phyloP scores from a whole-genome alignment of 1,284 basidiomycete genomes.

The Volvariella volvacea region DNA sequence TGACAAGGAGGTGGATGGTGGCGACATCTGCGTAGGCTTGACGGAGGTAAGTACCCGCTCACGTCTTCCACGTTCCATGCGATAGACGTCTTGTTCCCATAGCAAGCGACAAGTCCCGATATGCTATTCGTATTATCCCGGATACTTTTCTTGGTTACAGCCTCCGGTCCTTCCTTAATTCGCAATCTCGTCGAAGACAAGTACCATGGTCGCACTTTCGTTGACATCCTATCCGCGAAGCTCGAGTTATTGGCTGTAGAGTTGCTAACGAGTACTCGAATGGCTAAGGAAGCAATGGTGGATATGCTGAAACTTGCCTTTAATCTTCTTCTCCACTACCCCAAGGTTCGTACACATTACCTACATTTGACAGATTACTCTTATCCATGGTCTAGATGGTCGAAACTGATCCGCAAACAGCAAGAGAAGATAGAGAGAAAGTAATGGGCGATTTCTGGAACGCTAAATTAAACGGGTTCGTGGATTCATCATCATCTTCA shows the following conservation, averaged over 20 bases:
- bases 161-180: conserved; percentile 44
- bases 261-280: conserved; percentile 43
- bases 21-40: conserved; percentile 45
- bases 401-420: conserved; percentile 38
- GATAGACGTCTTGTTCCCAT: conserved; percentile 1
- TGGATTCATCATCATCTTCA: conserved; percentile 5
- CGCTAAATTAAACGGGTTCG: conserved; percentile 60
- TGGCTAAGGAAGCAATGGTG: conserved; percentile 63
- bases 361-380: conserved; percentile 2
- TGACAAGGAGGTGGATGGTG: conserved; percentile 53
- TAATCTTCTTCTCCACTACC: conserved; percentile 67
- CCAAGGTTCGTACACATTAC: conserved; percentile 24
- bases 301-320: conserved; percentile 75
- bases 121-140: conserved; percentile 69
- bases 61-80: background rate
- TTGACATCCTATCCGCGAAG: conserved; percentile 55
- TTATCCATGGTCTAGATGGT: conserved; percentile 25
- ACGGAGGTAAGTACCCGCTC: conserved; percentile 46
- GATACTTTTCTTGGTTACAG: conserved; percentile 69
- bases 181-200: conserved; percentile 55
- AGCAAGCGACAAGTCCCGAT: conserved; percentile 60
- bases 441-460: conserved; percentile 62
- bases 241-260: conserved; percentile 42
- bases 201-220: conserved; percentile 42
- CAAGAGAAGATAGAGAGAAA: conserved; percentile 21